Evolutionary conservation across 805 yeast genomes (phyloP), one percentile per base, ranked within the genome.

Genomic region (Candida broadrunensis): DNA sequence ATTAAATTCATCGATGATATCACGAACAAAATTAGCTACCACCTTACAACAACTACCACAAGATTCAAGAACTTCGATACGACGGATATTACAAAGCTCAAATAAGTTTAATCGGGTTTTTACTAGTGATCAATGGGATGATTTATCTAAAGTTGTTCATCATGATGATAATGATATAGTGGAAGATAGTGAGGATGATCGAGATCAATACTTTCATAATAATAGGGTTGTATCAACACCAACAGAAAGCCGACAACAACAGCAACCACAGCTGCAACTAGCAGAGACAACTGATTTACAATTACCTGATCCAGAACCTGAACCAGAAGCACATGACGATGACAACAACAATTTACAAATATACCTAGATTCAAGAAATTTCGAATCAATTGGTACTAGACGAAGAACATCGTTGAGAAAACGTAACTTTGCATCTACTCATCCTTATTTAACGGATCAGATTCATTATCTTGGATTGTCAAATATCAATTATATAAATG

Each of bases 401-500:
- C 34, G 72, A 38, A 61, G 70, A 20, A 29, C 32, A 14, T 29
- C 32, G 9, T 50, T 67, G 13, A 48, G 75, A 3, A 65, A 68
- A 46, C 51, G 75, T 20, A 70, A 64, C 19, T 70, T 70, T 41
- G 65, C 75, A 3, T 64, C 71, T 48, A 56, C 72, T 3, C 72
- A 69, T 48, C 75, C 75, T 1, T 70, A 70, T 45, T 46, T 70
- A 20, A 68, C 72, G 9, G 75, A 70, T 47, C 70, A 67, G 42
- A 73, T 73, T 3, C 70, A 68, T 40, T 70, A 68, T 58, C 53
- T 70, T 26, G 75, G 69, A 3, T 53, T 70, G 12, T 58, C 70
- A 4, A 56, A 61, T 31, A 44, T 55, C 11, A 64, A 60, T 33
- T 59, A 62, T 39, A 49, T 70, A 44, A 69, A 70, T 45, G 70